phyloP scores from a whole-genome alignment of 116 monocot species.

The Zostera marina region DNA sequence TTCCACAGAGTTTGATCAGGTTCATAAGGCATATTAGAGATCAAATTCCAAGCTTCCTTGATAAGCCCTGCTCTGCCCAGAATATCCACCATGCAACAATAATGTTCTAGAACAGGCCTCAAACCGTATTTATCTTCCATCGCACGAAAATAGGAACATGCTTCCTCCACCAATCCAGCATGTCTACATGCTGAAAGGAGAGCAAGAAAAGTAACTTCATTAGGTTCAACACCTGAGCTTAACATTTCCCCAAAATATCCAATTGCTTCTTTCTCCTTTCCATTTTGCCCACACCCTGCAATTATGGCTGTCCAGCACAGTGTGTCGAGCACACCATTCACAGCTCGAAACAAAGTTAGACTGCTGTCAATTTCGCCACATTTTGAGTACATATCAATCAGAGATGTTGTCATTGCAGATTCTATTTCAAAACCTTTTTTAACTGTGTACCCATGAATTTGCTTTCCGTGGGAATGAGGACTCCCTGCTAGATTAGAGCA shows the following conservation, averaged over 20 bases:
- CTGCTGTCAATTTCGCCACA: conserved; percentile 49
- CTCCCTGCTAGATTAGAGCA: conserved; percentile 35
- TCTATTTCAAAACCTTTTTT: conserved; percentile 45
- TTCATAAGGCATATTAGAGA: conserved; percentile 33
- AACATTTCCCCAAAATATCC: conserved; percentile 42
- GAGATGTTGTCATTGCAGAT: conserved; percentile 29
- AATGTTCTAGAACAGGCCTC: conserved; percentile 44
- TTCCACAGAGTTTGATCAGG: conserved; percentile 34
- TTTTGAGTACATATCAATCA: conserved; percentile 76
- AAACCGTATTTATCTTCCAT: conserved; percentile 28
- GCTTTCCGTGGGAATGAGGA: conserved; percentile 29
- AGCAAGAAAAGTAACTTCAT: conserved; percentile 54
- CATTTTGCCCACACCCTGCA: conserved; percentile 54
- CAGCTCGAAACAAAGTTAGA: conserved; percentile 28
- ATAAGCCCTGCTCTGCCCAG: conserved; percentile 34
- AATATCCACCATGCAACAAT: conserved; percentile 60
- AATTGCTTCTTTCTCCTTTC: conserved; percentile 39
- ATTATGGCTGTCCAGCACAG: conserved; percentile 65
- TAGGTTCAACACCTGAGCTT: conserved; percentile 32
- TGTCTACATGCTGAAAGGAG: conserved; percentile 74
- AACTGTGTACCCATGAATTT: conserved; percentile 38
- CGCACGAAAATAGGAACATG: conserved; percentile 29
- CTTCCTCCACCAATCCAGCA: conserved; percentile 44
- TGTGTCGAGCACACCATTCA: conserved; percentile 14
- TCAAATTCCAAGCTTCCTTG: conserved; percentile 37